Conservation (phyloP, 768 basidiomycete genomes). For the Pleurotus sapidus region DNA sequence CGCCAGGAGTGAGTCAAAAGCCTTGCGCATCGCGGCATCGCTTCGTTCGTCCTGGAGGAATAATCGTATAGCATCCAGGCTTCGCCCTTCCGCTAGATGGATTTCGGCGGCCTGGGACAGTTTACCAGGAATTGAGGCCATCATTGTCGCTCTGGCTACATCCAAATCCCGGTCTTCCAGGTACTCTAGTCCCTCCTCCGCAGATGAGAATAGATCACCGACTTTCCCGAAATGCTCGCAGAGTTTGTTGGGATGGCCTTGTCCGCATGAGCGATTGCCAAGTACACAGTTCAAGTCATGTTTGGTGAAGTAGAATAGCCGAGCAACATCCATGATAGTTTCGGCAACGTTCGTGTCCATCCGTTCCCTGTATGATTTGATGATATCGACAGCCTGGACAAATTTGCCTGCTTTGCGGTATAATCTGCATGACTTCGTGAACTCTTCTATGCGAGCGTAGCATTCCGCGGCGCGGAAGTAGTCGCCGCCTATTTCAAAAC, state of each 20-base stretch:
- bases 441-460: slow-evolving; percentile 41
- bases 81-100: slow-evolving; percentile 44
- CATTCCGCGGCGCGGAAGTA: slow-evolving; percentile 39
- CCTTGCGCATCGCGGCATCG: slow-evolving; percentile 26
- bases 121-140: slow-evolving; percentile 35
- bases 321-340: slow-evolving; percentile 39
- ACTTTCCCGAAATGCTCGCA: slow-evolving; percentile 36
- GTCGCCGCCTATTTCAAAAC: slow-evolving; percentile 39
- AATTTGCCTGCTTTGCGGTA: slow-evolving; percentile 50
- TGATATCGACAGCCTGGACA: slow-evolving; percentile 48
- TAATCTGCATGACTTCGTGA: slow-evolving; percentile 37
- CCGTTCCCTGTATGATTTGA: slow-evolving; percentile 27
- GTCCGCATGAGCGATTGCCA: neutral
- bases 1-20: slow-evolving; percentile 35
- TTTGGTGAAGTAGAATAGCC: slow-evolving; percentile 41
- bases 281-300: slow-evolving; percentile 32
- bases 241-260: neutral
- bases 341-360: slow-evolving; percentile 30
- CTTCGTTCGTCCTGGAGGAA: slow-evolving; percentile 33
- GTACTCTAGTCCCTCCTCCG: slow-evolving; percentile 55
- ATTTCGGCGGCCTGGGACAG: slow-evolving; percentile 50
- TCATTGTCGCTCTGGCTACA: slow-evolving; percentile 40
- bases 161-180: slow-evolving; percentile 53
- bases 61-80: slow-evolving; percentile 42
- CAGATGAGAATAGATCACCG: slow-evolving; percentile 41